These are phyloP conservation scores for Neurospora pannonica DNA, from an alignment of 495 filamentous ascomycete species.

Conservation along the genomic window DNA sequence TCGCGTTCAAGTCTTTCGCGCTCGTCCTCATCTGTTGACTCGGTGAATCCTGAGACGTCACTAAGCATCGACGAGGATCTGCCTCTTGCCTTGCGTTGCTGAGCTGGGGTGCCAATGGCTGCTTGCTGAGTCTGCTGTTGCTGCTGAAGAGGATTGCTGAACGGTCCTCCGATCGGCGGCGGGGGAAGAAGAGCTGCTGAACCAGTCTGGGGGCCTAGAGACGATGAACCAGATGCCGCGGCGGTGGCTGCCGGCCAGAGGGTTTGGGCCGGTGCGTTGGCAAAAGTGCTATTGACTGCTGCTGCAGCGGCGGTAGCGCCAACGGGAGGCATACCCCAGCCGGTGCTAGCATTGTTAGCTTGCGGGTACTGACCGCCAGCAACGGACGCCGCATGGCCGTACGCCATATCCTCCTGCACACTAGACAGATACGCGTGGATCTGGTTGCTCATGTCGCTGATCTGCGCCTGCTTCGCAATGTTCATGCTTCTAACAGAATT, in stretches of 20 bases:
- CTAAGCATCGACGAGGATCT: constrained; percentile 61
- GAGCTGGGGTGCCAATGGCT: constrained; percentile 13
- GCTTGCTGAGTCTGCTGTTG: neutral
- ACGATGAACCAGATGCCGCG: constrained; percentile 6
- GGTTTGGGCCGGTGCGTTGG: constrained; percentile 5
- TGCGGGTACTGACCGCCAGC: constrained; percentile 1
- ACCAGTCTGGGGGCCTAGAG: neutral
- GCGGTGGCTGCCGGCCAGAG: constrained; percentile 21
- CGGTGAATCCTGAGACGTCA: constrained; percentile 56
- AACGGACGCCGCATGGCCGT: constrained; percentile 14
- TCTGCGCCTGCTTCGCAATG: constrained; percentile 31
- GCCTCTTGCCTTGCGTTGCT: constrained; percentile 33
- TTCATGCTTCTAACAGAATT: constrained; percentile 26
- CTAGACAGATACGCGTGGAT: constrained; percentile 30
- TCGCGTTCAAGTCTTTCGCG: constrained; percentile 2
- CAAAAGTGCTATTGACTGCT: neutral
- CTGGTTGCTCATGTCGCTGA: constrained; percentile 28
- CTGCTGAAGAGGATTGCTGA: constrained; percentile 13
- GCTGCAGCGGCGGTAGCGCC: constrained; percentile 2
- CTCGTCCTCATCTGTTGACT: constrained; percentile 38
- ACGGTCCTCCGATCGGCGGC: constrained; percentile 8
- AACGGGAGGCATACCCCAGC: constrained; percentile 10
- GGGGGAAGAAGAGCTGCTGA: constrained; percentile 9
- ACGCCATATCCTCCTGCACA: constrained; percentile 24
- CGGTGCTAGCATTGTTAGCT: neutral